These are phyloP conservation scores for Myrica gale DNA, from an alignment of 306 rosid genomes.

Conservation along the genomic window DNA sequence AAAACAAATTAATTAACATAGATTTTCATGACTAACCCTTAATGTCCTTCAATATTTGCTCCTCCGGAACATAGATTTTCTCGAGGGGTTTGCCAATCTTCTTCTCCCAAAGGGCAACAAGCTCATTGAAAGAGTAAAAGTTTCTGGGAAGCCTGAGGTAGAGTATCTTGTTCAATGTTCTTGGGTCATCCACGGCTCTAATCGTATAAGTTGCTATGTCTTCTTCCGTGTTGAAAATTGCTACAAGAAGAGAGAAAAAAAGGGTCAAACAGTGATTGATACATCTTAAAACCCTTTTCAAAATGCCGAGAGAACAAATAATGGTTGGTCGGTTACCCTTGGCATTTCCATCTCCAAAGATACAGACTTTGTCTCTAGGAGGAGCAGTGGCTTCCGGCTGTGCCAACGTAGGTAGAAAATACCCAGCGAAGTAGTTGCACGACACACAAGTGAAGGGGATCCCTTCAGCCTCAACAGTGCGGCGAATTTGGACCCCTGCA, in stretches of 20 bases:
- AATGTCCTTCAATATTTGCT: constrained; percentile 70
- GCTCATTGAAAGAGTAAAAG: constrained; percentile 68
- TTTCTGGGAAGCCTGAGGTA: constrained; percentile 71
- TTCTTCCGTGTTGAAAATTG: constrained; percentile 70
- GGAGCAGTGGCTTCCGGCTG: constrained; percentile 73
- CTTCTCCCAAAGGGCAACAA: constrained; percentile 86
- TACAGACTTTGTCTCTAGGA: constrained; percentile 66
- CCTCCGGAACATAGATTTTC: constrained; percentile 60
- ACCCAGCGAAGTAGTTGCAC: constrained; percentile 62
- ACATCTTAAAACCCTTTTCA: no score
- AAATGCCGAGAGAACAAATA: neutral
- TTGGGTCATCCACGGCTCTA: constrained; percentile 83
- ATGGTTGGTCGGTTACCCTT: constrained; percentile 50
- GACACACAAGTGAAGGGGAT: constrained; percentile 71
- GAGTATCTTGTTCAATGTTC: constrained; percentile 74
- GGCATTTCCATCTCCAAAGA: constrained; percentile 71
- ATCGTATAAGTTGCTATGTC: constrained; percentile 82
- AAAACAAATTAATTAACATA: neutral
- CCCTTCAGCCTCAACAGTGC: constrained; percentile 59
- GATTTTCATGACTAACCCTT: constrained; percentile 38
- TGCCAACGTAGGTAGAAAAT: constrained; percentile 64
- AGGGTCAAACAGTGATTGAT: no score
- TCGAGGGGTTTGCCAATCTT: constrained; percentile 76
- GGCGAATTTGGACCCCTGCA: constrained; percentile 56
- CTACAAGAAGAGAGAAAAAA: constrained; percentile 24